A percentile compares a stretch with the other conserved stretches of the same genome.
Conservation (phyloP, 164 flowering plant genomes). For the Magnolia sinica region DNA sequence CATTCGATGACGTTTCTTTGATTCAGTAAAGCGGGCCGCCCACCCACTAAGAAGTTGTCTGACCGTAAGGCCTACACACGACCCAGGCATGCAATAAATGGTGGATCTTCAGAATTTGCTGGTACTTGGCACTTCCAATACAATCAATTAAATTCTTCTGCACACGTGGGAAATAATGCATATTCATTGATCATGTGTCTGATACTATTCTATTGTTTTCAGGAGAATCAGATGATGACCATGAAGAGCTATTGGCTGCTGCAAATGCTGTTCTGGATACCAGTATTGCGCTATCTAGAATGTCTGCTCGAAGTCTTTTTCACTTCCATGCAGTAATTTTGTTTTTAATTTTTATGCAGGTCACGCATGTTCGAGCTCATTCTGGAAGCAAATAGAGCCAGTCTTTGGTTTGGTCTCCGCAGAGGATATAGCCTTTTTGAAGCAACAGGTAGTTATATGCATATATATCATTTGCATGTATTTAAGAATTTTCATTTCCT, state of each 20-base stretch:
- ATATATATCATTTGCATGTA: neutral
- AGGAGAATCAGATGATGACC: slow-evolving; percentile 77
- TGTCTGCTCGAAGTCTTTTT: neutral
- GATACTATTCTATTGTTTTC: slow-evolving; percentile 6
- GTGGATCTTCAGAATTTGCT: slow-evolving; percentile 47
- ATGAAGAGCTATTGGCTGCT: slow-evolving; percentile 79
- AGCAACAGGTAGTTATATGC: slow-evolving; percentile 53
- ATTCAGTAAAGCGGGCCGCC: slow-evolving; percentile 78
- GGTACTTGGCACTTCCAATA: slow-evolving; percentile 34
- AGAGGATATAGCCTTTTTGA: slow-evolving; percentile 48
- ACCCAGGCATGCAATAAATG: slow-evolving; percentile 47
- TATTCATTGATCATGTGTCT: neutral
- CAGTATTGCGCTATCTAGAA: slow-evolving; percentile 26
- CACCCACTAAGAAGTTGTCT: slow-evolving; percentile 71
- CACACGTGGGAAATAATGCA: neutral
- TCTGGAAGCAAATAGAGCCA: slow-evolving; percentile 82
- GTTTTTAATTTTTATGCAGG: slow-evolving; percentile 36
- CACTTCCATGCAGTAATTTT: neutral
- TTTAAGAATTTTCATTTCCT: neutral
- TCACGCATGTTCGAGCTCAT: slow-evolving; percentile 46
- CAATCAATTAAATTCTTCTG: neutral
- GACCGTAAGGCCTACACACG: slow-evolving; percentile 77
- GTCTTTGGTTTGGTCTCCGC: slow-evolving; percentile 62
- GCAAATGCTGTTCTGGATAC: slow-evolving; percentile 61
- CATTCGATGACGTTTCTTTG: slow-evolving; percentile 9